These are phyloP conservation scores for Ambrosia trifida DNA, from an alignment of 129 eudicot genomes.

Conservation along the genomic window DNA sequence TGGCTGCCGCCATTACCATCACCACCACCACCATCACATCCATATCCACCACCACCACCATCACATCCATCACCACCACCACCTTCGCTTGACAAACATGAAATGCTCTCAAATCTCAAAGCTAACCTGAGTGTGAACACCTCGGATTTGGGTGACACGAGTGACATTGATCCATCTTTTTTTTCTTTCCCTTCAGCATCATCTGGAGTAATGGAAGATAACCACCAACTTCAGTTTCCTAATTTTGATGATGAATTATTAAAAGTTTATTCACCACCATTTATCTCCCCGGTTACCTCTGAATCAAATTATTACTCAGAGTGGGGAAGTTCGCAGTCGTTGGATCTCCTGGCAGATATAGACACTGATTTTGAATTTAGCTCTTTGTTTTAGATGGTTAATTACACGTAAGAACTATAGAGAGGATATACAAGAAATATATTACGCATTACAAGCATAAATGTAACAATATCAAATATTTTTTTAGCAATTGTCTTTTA, in stretches of 20 bases:
- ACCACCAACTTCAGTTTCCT: slow-evolving; percentile 26
- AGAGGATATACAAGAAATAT: background rate
- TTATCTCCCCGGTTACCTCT: slow-evolving; percentile 61
- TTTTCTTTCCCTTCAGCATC: slow-evolving; percentile 51
- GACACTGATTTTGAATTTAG: slow-evolving; percentile 49
- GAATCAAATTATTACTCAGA: slow-evolving; percentile 50
- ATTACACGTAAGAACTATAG: background rate
- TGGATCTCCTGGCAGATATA: slow-evolving; percentile 43
- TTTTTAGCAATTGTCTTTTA: too few species aligned
- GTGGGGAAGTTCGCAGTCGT: slow-evolving; percentile 51
- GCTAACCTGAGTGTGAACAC: slow-evolving; percentile 57
- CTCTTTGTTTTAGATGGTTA: slow-evolving; percentile 39
- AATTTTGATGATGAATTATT: slow-evolving; percentile 36
- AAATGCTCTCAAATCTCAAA: slow-evolving; percentile 35
- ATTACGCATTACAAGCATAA: background rate
- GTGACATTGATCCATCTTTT: slow-evolving; percentile 21
- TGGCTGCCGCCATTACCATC: too few species aligned
- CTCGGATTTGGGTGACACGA: slow-evolving; percentile 16
- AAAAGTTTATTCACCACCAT: slow-evolving; percentile 44
- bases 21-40: too few species aligned
- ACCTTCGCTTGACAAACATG: slow-evolving; percentile 12
- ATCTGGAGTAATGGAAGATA: slow-evolving; percentile 28
- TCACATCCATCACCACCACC: too few species aligned
- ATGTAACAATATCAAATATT: too few species aligned
- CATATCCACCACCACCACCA: too few species aligned